These are phyloP conservation scores for Trametes sanguinea DNA, from an alignment of 768 basidiomycete genomes.

Conservation along the genomic window DNA sequence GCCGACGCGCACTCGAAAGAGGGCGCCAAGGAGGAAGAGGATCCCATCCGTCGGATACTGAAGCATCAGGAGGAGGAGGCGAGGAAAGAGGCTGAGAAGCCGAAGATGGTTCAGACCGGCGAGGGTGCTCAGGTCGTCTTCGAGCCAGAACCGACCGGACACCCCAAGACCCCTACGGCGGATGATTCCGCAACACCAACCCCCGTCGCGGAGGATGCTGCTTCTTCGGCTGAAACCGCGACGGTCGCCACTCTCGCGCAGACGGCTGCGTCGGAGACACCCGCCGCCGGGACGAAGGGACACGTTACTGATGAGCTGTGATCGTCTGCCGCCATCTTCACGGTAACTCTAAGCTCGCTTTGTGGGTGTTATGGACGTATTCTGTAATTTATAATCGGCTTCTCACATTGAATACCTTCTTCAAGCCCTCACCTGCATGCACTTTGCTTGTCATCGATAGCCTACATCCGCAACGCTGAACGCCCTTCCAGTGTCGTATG, in stretches of 20 bases:
- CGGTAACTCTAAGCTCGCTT: constrained; percentile 6
- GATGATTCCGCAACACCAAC: constrained; percentile 18
- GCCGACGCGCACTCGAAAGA: constrained; percentile 32
- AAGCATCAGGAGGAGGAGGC: constrained; percentile 31
- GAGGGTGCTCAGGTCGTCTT: constrained; percentile 28
- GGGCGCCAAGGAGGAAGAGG: constrained; percentile 26
- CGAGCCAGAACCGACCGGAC: constrained; percentile 24
- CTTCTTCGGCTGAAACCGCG: background rate
- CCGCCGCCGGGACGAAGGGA: constrained; percentile 1
- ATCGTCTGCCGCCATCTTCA: background rate
- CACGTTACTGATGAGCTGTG: constrained; percentile 19
- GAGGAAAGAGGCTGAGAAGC: constrained; percentile 22
- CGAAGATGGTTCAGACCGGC: constrained; percentile 29
- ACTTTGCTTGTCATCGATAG: background rate
- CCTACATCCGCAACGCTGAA: too few species aligned
- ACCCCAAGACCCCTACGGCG: constrained; percentile 26
- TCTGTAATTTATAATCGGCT: constrained; percentile 12
- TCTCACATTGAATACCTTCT: background rate
- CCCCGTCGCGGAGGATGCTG: constrained; percentile 6
- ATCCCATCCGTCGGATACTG: constrained; percentile 30
- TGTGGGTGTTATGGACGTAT: constrained; percentile 9
- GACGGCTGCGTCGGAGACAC: background rate
- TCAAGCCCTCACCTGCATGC: background rate
- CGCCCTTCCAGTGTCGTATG: too few species aligned
- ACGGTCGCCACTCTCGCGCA: background rate